These are phyloP conservation scores for Xerocomus spinulosus DNA, from an alignment of 768 basidiomycete genomes.

Conservation along the genomic window DNA sequence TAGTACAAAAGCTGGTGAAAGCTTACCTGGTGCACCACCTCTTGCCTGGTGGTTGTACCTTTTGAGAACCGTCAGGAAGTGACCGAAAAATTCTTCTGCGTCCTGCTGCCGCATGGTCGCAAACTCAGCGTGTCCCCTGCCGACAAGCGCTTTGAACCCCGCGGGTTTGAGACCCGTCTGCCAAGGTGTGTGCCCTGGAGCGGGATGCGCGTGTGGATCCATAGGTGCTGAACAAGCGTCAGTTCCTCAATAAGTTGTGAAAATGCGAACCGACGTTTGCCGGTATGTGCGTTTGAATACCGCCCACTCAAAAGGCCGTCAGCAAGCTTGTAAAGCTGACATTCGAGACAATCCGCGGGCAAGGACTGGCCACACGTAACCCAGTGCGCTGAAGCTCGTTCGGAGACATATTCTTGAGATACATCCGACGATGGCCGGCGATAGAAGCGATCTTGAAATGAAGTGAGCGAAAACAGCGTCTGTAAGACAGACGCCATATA, in stretches of 20 bases:
- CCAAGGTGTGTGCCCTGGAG: constrained; percentile 26
- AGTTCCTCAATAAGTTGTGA: constrained; percentile 8
- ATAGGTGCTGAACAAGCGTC: constrained; percentile 18
- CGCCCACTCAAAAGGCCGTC: constrained; percentile 92
- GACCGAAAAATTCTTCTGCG: constrained; percentile 88
- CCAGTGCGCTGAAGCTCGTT: constrained; percentile 49
- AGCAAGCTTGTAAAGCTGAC: constrained; percentile 88
- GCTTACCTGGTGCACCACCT: constrained; percentile 33
- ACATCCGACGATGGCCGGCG: constrained; percentile 16
- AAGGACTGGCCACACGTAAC: constrained; percentile 57
- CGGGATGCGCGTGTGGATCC: constrained; percentile 32
- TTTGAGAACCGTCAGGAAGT: constrained; percentile 71
- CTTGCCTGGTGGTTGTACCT: constrained; percentile 53
- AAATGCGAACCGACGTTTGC: constrained; percentile 16
- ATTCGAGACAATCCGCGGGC: constrained; percentile 87
- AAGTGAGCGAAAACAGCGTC: constrained; percentile 72
- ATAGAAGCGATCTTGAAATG: constrained; percentile 73
- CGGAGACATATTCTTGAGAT: constrained; percentile 10
- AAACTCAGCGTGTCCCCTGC: constrained; percentile 91
- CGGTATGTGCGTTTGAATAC: constrained; percentile 63
- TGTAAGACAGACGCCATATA: constrained; percentile 97
- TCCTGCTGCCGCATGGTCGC: constrained; percentile 97
- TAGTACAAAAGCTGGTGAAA: not conserved
- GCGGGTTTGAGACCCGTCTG: constrained; percentile 82
- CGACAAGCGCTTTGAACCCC: constrained; percentile 85